Evolutionary conservation across 2,329 filamentous ascomycete genomes (phyloP).

Genomic region (Xylaria sp.): DNA sequence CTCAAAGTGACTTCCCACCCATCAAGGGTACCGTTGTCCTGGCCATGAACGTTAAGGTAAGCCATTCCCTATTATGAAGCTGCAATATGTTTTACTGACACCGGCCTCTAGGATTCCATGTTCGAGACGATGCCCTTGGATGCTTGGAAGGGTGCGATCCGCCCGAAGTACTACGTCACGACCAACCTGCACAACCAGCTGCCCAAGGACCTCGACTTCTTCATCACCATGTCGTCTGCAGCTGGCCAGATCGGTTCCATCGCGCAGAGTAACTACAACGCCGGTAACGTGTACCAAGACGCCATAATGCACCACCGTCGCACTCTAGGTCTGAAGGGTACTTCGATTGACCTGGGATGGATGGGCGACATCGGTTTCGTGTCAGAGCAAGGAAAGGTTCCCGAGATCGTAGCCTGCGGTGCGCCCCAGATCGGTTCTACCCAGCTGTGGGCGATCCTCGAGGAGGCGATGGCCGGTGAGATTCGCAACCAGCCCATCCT

Average conservation of each 20-base stretch:
- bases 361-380: constrained; percentile 30
- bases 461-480: constrained; percentile 23
- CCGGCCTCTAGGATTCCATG: constrained; percentile 25
- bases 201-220: constrained; percentile 31
- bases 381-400: constrained; percentile 28
- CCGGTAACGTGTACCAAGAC: constrained; percentile 30
- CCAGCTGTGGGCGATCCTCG: constrained; percentile 26
- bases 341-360: constrained; percentile 27
- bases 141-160: constrained; percentile 25
- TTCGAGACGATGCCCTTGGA: constrained; percentile 29
- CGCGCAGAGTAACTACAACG: constrained; percentile 31
- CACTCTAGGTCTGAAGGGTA: constrained; percentile 25
- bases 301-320: constrained; percentile 27
- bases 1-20: constrained; percentile 25
- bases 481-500: constrained; percentile 27
- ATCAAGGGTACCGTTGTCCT: constrained; percentile 26
- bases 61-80: not conserved
- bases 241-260: constrained; percentile 30
- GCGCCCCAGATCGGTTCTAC: constrained; percentile 25
- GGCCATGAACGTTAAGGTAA: constrained; percentile 29
- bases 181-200: constrained; percentile 27
- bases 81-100: constrained; percentile 7
- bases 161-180: constrained; percentile 27
- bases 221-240: constrained; percentile 27
- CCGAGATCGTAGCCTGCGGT: constrained; percentile 28